Evolutionary conservation across 148 eudicot species (phyloP).

Genomic region (Gaultheria prostrata): DNA sequence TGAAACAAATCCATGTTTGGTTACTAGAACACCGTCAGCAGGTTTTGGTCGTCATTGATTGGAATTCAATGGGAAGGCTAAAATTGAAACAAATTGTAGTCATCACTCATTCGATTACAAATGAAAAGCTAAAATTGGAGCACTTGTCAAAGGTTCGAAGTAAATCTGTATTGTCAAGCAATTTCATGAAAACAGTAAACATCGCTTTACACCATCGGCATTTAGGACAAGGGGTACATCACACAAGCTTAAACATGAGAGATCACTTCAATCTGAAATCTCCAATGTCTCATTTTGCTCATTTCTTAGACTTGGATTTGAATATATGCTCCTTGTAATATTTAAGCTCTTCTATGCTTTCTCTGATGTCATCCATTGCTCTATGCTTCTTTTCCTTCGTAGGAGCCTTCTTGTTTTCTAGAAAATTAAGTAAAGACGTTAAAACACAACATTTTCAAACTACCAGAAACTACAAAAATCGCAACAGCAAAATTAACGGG

Average conservation of each 20-base stretch:
- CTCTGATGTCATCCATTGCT: conserved; percentile 89
- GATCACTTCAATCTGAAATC: neutral
- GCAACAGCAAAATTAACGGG: neutral
- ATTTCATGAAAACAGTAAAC: neutral
- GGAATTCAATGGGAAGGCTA: neutral
- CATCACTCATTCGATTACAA: neutral
- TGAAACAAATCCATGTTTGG: neutral
- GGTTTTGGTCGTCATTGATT: neutral
- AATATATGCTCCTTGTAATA: conserved; percentile 63
- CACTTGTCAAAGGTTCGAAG: neutral
- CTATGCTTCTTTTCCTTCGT: conserved; percentile 74
- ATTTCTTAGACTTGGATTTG: conserved; percentile 19
- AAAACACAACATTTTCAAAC: conserved; percentile 6
- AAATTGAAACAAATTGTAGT: neutral
- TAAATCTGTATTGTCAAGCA: neutral
- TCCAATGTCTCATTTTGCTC: neutral
- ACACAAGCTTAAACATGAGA: neutral
- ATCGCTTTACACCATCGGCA: neutral
- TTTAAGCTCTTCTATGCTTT: conserved; percentile 85
- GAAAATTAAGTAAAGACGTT: conserved; percentile 7
- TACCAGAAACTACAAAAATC: neutral
- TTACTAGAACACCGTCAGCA: neutral
- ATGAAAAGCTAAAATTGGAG: neutral
- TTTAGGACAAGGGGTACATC: neutral
- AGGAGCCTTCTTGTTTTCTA: conserved; percentile 69